A percentile compares a stretch with the other conserved stretches of the same genome.
phyloP scores from a whole-genome alignment of 129 eudicot genomes.

The Daucus carota region DH1_v3.0 NC_030389.2:32459501-32460000 shows the following conservation, averaged over 20 bases:
- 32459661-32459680: background rate
- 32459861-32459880: constrained; percentile 50
- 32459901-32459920: constrained; percentile 3
- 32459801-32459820: constrained; percentile 41
- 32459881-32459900: constrained; percentile 1
- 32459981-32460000: constrained; percentile 61
- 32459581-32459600: constrained; percentile 63
- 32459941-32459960: constrained; percentile 37
- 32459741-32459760: constrained; percentile 52
- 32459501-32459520: constrained; percentile 42
- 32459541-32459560: constrained; percentile 53
- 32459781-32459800: constrained; percentile 23
- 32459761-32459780: constrained; percentile 35
- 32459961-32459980: constrained; percentile 55
- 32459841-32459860: constrained; percentile 50
- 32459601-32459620: constrained; percentile 16
- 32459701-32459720: constrained; percentile 84
- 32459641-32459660: background rate
- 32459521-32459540: constrained; percentile 57
- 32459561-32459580: constrained; percentile 44
- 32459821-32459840: constrained; percentile 73
- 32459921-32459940: background rate
- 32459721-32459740: constrained; percentile 47
- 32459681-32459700: constrained; percentile 37
- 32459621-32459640: background rate